A percentile compares a stretch with the other conserved stretches of the same genome.
phyloP scores from a whole-genome alignment of 164 flowering plant species.

The Akebia trifoliata region DNA sequence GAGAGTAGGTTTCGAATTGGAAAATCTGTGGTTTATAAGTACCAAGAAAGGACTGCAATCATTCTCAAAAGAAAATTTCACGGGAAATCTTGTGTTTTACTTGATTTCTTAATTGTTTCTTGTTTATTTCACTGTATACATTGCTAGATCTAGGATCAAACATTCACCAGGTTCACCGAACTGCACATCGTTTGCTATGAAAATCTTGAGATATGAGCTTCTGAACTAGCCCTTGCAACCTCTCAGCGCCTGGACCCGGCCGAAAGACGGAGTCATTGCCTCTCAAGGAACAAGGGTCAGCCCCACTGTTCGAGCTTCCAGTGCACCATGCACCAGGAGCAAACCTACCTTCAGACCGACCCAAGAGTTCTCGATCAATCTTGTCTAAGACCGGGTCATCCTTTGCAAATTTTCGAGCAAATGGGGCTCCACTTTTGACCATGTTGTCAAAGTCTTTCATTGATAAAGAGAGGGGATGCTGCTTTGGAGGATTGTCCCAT shows the following conservation, averaged over 20 bases:
- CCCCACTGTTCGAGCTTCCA: conserved; percentile 50
- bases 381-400: conserved; percentile 81
- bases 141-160: too few relatives aligned
- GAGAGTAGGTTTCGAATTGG: background rate
- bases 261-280: conserved; percentile 65
- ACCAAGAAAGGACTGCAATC: too few relatives aligned
- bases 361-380: conserved; percentile 77
- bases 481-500: conserved; percentile 98
- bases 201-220: conserved; percentile 46
- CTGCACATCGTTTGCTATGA: conserved; percentile 46
- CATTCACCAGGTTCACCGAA: too few relatives aligned
- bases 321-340: conserved; percentile 86
- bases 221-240: conserved; percentile 48
- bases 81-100: too few relatives aligned
- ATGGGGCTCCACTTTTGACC: conserved; percentile 86
- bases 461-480: conserved; percentile 69
- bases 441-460: conserved; percentile 66
- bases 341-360: conserved; percentile 47
- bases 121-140: too few relatives aligned
- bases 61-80: too few relatives aligned
- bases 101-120: too few relatives aligned
- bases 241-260: conserved; percentile 73
- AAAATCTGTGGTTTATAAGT: background rate
- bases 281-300: conserved; percentile 65
- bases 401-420: conserved; percentile 83